Evolutionary conservation across 1,139 yeast genomes (phyloP), one percentile per base, ranked within the genome.

Genomic region (Yarrowia galli): DNA sequence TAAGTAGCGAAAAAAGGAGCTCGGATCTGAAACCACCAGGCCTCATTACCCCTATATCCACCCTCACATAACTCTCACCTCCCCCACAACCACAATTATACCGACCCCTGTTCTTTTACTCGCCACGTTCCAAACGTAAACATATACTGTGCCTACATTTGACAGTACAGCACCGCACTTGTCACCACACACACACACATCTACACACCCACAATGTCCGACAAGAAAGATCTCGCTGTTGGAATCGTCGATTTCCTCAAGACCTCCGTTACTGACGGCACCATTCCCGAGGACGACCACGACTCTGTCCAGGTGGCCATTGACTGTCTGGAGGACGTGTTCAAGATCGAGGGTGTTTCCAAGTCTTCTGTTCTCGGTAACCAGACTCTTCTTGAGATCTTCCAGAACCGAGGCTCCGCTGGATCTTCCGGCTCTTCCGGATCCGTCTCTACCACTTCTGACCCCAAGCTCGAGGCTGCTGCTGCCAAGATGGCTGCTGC

Each of bases 241-340:
- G 86, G 91, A 68, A 87, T 95, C 71, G 87, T 92, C 67, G 86
- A 87, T 71, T 93, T 89, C 77, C 84, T 95, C 73, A 84, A 85
- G 74, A 75, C 81, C 28, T 81, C 92, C 10, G 85, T 90, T 42
- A 76, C 83, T 58, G 83, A 85, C 71, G 91, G 91, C 68, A 84
- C 85, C 64, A 85, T 93, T 67, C 81, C 89, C 49, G 90, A 88
- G 72, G 98, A 93, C 73, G 91, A 88, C 75, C 84, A 84, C 69
- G 99, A 95, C 73, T 91, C 98, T n/a, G 84, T 95, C 75, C 98
- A 93, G 72, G 97, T 95, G 67, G 98, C 98, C 72, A 85, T 92
- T 74, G 97, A 91, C 75, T 92, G 98, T 81, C 86, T 95, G 69
- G 86, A 92, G 40, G 98, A 93, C 74, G 93, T 97, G 8, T 95